Evolutionary conservation across 495 filamentous ascomycete species (phyloP).

Genomic region (Xylaria nigripes): DNA sequence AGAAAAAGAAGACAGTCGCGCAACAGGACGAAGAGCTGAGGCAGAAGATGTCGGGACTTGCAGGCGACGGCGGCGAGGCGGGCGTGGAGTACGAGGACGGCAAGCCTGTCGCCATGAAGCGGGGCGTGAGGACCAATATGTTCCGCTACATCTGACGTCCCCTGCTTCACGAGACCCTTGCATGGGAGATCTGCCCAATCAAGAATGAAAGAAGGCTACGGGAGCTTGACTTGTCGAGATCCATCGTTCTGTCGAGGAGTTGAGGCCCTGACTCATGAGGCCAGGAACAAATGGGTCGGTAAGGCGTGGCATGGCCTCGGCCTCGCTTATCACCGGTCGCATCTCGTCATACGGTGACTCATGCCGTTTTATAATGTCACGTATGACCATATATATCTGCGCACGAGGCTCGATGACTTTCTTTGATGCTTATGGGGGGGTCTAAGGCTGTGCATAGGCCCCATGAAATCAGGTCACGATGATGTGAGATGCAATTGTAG

Average conservation of each 20-base stretch:
- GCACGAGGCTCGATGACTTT: background rate
- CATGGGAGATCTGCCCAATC: too few relatives aligned
- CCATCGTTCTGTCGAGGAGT: too few relatives aligned
- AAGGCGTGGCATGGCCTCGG: too few relatives aligned
- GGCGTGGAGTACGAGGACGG: slow-evolving; percentile 77
- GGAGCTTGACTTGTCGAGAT: too few relatives aligned
- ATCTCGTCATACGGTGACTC: too few relatives aligned
- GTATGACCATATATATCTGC: background rate
- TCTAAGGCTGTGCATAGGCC: too few relatives aligned
- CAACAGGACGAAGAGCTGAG: slow-evolving; percentile 62
- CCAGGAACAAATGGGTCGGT: too few relatives aligned
- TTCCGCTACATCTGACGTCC: slow-evolving; percentile 20
- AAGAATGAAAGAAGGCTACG: too few relatives aligned
- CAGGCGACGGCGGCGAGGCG: slow-evolving; percentile 68
- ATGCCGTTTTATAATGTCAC: too few relatives aligned
- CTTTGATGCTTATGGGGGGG: background rate
- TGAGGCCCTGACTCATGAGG: too few relatives aligned
- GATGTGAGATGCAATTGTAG: background rate
- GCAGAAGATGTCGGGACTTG: slow-evolving; percentile 56
- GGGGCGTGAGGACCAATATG: slow-evolving; percentile 53
- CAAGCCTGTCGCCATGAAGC: slow-evolving; percentile 65
- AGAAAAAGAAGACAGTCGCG: slow-evolving; percentile 45
- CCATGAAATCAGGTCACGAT: background rate
- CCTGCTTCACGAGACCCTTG: too few relatives aligned
- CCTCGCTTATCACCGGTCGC: background rate